phyloP scores from a whole-genome alignment of 495 filamentous ascomycete genomes.

The Penicilliopsis zonata region DNA sequence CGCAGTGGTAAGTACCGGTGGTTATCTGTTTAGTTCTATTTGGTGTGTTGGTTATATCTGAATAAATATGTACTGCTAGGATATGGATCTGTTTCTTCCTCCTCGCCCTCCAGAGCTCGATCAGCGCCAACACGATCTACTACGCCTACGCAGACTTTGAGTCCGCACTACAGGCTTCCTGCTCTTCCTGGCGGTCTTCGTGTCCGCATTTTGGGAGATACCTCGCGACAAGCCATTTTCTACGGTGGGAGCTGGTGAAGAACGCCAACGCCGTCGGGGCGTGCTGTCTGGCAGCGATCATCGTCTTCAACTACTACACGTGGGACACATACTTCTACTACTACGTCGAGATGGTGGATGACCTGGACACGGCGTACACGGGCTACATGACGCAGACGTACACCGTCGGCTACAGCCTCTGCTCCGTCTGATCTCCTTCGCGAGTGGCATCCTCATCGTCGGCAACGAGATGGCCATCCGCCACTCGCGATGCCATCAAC shows the following conservation, averaged over 20 bases:
- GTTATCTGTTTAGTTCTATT: too few species aligned
- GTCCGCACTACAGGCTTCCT: constrained; percentile 43
- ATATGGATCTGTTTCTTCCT: constrained; percentile 34
- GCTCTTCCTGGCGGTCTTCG: constrained; percentile 24
- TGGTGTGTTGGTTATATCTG: too few species aligned
- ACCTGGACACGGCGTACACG: constrained; percentile 40
- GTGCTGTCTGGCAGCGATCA: constrained; percentile 35
- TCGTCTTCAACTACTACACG: constrained; percentile 37
- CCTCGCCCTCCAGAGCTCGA: constrained; percentile 25
- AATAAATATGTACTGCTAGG: too few species aligned
- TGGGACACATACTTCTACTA: constrained; percentile 51
- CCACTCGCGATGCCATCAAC: constrained; percentile 40
- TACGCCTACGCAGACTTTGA: constrained; percentile 35
- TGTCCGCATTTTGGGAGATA: constrained; percentile 46
- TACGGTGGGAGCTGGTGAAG: constrained; percentile 44
- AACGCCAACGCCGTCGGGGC: constrained; percentile 57
- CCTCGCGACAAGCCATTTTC: constrained; percentile 40
- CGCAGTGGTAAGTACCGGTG: constrained; percentile 30
- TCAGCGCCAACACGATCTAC: constrained; percentile 21
- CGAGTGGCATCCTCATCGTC: constrained; percentile 48
- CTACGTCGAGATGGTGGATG: constrained; percentile 57
- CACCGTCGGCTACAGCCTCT: constrained; percentile 35
- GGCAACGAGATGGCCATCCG: constrained; percentile 49
- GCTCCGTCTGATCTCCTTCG: constrained; percentile 48
- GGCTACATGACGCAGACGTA: constrained; percentile 42